Evolutionary conservation across 495 filamentous ascomycete genomes (phyloP).

Genomic region (Penicillium robsamsonii): DNA sequence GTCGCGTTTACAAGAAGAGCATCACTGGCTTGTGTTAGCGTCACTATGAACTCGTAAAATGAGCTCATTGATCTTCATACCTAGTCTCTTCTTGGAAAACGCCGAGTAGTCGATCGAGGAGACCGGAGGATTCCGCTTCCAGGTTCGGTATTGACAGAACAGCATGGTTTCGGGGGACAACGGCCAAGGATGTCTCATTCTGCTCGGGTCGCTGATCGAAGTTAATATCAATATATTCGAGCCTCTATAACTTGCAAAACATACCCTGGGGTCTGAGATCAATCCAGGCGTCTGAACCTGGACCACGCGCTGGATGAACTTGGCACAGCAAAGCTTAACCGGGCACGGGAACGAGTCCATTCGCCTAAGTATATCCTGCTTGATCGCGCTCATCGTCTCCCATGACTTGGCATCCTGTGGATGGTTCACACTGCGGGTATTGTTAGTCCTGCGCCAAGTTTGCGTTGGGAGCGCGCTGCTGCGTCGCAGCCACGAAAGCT

Average conservation of each 20-base stretch:
- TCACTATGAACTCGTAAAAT: slow-evolving; percentile 8
- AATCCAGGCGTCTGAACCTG: slow-evolving; percentile 84
- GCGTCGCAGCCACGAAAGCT: slow-evolving; percentile 1
- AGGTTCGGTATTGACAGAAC: slow-evolving; percentile 73
- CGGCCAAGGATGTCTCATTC: slow-evolving; percentile 80
- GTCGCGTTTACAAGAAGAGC: slow-evolving; percentile 89
- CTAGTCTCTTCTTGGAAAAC: slow-evolving; percentile 81
- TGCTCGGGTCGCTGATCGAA: slow-evolving; percentile 66
- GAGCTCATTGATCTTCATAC: slow-evolving; percentile 43
- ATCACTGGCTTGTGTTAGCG: slow-evolving; percentile 56
- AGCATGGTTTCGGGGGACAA: slow-evolving; percentile 80
- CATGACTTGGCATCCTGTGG: slow-evolving; percentile 74
- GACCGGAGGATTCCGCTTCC: slow-evolving; percentile 85
- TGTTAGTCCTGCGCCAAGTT: slow-evolving; percentile 28
- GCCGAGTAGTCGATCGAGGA: slow-evolving; percentile 85
- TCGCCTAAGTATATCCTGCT: slow-evolving; percentile 77
- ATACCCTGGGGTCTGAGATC: slow-evolving; percentile 80
- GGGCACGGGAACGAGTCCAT: slow-evolving; percentile 80
- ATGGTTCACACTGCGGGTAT: slow-evolving; percentile 68
- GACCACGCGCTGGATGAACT: slow-evolving; percentile 91
- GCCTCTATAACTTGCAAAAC: slow-evolving; percentile 24
- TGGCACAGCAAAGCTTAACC: slow-evolving; percentile 90
- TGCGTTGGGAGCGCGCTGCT: background rate
- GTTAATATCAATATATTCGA: slow-evolving; percentile 26
- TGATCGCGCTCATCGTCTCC: slow-evolving; percentile 86